phyloP scores from a whole-genome alignment of 208 protist species.

The Crithidia acanthocephali region DNA sequence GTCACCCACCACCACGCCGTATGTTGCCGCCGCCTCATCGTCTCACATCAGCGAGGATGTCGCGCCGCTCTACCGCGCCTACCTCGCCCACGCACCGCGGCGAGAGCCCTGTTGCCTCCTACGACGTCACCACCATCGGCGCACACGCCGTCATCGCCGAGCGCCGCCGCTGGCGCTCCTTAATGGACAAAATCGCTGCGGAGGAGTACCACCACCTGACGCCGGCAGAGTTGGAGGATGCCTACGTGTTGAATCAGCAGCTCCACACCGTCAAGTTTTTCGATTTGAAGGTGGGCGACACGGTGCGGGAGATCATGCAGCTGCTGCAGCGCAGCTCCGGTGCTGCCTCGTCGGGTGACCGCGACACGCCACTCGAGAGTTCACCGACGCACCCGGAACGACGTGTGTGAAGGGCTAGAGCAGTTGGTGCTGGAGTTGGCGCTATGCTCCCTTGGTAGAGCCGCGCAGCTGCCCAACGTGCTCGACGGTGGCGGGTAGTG shows the following conservation, averaged over 20 bases:
- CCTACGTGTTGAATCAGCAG: slow-evolving; percentile 70
- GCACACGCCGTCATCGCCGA: slow-evolving; percentile 45
- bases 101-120: slow-evolving; percentile 56
- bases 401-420: slow-evolving; percentile 57
- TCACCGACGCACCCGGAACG: slow-evolving; percentile 83
- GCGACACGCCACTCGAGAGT: slow-evolving; percentile 51
- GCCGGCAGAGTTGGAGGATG: slow-evolving; percentile 56
- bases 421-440: background rate
- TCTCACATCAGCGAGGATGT: slow-evolving; percentile 41
- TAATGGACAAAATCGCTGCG: slow-evolving; percentile 78
- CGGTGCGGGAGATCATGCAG: slow-evolving; percentile 77
- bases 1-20: no score
- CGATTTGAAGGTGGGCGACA: slow-evolving; percentile 87
- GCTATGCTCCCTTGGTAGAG: no score
- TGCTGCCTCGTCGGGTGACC: slow-evolving; percentile 46
- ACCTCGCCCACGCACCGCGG: slow-evolving; percentile 66
- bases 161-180: slow-evolving; percentile 70
- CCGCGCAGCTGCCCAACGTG: no score
- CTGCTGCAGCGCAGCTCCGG: slow-evolving; percentile 61
- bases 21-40: background rate
- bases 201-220: slow-evolving; percentile 82
- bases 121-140: slow-evolving; percentile 60
- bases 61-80: slow-evolving; percentile 62
- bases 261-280: slow-evolving; percentile 90
- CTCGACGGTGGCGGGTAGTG: background rate